phyloP scores from a whole-genome alignment of 345 rosid species.

The Syzygium grande region DNA sequence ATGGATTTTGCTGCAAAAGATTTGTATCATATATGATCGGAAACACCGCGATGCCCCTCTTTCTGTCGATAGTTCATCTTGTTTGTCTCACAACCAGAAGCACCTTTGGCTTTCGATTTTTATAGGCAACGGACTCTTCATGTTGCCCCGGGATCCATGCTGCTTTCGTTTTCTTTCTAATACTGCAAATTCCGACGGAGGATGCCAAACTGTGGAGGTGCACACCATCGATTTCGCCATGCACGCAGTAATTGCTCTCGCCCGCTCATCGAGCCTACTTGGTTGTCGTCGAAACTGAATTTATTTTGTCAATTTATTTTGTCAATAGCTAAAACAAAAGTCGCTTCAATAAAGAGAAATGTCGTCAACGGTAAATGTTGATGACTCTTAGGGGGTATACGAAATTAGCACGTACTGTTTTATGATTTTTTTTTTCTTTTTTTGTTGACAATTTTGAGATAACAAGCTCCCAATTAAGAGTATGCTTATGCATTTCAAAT shows the following conservation, averaged over 20 bases:
- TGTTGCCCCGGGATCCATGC: background rate
- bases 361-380: background rate
- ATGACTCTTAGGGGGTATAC: background rate
- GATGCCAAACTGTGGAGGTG: background rate
- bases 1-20: background rate
- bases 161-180: background rate
- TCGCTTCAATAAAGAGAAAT: background rate
- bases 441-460: background rate
- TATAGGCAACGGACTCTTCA: background rate
- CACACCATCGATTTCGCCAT: background rate
- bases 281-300: background rate
- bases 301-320: background rate
- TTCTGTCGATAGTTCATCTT: background rate
- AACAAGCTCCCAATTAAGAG: background rate
- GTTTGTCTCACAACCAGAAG: background rate
- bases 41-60: background rate
- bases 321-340: background rate
- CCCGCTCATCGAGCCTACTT: background rate
- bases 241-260: background rate
- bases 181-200: background rate
- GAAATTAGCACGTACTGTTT: background rate
- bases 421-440: background rate
- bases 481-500: background rate
- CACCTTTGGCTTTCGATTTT: background rate
- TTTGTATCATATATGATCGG: background rate